These are phyloP conservation scores for Chlorophyllum brunneum DNA, from an alignment of 768 basidiomycete species.

Conservation along the genomic window DNA sequence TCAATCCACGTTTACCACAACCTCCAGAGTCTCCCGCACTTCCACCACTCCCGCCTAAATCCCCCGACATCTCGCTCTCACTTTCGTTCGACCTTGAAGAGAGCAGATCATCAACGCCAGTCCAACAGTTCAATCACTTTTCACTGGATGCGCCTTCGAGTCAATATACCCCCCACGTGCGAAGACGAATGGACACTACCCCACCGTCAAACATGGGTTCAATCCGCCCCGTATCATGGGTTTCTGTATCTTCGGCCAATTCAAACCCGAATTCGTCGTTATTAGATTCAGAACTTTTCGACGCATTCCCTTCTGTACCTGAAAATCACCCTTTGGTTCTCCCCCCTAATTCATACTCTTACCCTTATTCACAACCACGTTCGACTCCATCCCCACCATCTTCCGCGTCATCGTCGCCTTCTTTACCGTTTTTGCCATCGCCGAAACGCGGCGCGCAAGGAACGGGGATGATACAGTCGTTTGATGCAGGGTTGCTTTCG, in stretches of 20 bases:
- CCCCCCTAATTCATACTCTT: constrained; percentile 1
- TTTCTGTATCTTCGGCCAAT: constrained; percentile 38
- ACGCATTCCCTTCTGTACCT: constrained; percentile 72
- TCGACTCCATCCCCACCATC: neutral
- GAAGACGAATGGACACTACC: neutral
- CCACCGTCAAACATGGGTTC: neutral
- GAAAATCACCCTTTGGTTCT: constrained; percentile 33
- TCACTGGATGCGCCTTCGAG: constrained; percentile 13
- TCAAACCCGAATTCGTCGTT: constrained; percentile 34
- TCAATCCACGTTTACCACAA: neutral
- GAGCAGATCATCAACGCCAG: constrained; percentile 3
- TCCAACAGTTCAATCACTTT: neutral
- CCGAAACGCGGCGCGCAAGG: constrained; percentile 11
- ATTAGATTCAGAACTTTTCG: constrained; percentile 60
- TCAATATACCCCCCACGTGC: neutral
- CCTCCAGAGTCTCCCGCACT: neutral
- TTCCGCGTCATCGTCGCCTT: neutral
- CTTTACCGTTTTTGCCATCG: neutral
- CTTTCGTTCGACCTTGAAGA: neutral
- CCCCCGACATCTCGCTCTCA: neutral
- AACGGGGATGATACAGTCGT: constrained; percentile 20
- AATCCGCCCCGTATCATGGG: constrained; percentile 41
- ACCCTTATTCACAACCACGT: neutral
- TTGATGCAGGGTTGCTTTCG: constrained; percentile 40
- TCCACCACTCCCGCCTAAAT: neutral